Evolutionary conservation across 768 basidiomycete species (phyloP).

Genomic region (Suillus americanus): DNA sequence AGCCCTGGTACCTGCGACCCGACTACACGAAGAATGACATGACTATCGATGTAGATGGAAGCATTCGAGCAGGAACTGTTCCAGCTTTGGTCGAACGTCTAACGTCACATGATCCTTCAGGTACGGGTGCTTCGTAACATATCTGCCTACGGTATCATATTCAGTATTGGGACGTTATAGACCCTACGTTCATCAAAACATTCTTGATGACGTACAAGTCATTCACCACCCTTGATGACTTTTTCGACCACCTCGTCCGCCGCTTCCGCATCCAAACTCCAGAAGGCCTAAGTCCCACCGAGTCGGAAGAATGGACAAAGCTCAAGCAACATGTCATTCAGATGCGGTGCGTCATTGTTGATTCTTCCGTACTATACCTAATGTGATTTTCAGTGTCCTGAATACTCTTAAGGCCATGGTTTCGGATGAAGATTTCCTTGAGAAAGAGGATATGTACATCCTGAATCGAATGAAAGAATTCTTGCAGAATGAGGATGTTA

Average conservation of each 20-base stretch:
- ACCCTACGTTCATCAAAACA: constrained; percentile 79
- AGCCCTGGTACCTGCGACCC: constrained; percentile 85
- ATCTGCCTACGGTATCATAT: neutral
- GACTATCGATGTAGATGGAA: constrained; percentile 79
- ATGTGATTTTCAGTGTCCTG: constrained; percentile 52
- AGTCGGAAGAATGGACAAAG: constrained; percentile 78
- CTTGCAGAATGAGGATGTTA: constrained; percentile 61
- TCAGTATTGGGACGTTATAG: constrained; percentile 33
- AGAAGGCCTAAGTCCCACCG: constrained; percentile 53
- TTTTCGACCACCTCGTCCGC: constrained; percentile 77
- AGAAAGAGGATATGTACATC: constrained; percentile 82
- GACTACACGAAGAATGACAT: constrained; percentile 82
- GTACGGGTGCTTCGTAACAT: constrained; percentile 41
- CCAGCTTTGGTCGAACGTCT: constrained; percentile 84
- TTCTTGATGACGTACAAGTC: constrained; percentile 98
- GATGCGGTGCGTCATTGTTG: constrained; percentile 60
- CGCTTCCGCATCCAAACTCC: constrained; percentile 83
- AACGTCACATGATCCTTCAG: constrained; percentile 86
- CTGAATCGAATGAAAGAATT: constrained; percentile 84
- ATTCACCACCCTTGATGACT: constrained; percentile 79
- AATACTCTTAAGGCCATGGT: constrained; percentile 93
- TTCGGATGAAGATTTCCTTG: constrained; percentile 77
- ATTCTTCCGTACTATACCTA: constrained; percentile 5
- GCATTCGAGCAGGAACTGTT: constrained; percentile 85
- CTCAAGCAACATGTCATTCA: constrained; percentile 87